Base-by-base conservation (phyloP, 2,329 filamentous ascomycete species). In the Orbilia oligospora region DNA sequence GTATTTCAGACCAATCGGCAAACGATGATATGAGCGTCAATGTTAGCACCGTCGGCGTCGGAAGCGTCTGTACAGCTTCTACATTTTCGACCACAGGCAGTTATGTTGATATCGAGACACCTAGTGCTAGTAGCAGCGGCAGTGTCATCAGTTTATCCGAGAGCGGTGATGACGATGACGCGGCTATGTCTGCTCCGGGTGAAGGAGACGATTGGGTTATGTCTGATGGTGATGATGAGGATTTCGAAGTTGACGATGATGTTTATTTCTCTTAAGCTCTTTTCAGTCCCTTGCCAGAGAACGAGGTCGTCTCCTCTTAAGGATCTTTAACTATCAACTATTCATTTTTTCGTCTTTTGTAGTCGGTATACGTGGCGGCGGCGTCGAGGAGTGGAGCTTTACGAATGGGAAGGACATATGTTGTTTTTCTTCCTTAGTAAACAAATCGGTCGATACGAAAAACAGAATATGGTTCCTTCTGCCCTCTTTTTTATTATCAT, bases 211-310 rank as follows among this genome's bases (percentile, higher is more conserved):
- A 71, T 12, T 71, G 61, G 61, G 61, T 71, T 8, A 71, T 71
- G 67, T 69, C 51, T 10, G 73, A 64, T 3, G 51, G 67, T 14
- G 73, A 68, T 12, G 73, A 77, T 5, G 73, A 77, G 30, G 73
- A 77, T 8, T 68, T 67, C 41, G 72, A 77, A 33, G 44, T 67
- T 18, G 73, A 77, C 16, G 73, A 77, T 41, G 73, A 77, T 30
- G 49, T 51, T 12, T 76, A 76, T 41, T 76, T 76, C 41, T 36
- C 36, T 41, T 41, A 41, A 41, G 12, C 38, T 14, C 14, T 5
- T 41, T 41, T 14, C 38, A 3, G n/a, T n/a, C n/a, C n/a, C n/a
- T n/a, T n/a, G 3, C 12, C 12, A n/a, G 2, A 46, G 20, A 46
- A 46, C 1, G 8, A 36, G 10, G 33, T 6, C 4, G 9, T 16